A percentile compares a stretch with the other conserved stretches of the same genome.
phyloP scores from a whole-genome alignment of 768 basidiomycete genomes.

The Leccinum disarticulatum region DNA sequence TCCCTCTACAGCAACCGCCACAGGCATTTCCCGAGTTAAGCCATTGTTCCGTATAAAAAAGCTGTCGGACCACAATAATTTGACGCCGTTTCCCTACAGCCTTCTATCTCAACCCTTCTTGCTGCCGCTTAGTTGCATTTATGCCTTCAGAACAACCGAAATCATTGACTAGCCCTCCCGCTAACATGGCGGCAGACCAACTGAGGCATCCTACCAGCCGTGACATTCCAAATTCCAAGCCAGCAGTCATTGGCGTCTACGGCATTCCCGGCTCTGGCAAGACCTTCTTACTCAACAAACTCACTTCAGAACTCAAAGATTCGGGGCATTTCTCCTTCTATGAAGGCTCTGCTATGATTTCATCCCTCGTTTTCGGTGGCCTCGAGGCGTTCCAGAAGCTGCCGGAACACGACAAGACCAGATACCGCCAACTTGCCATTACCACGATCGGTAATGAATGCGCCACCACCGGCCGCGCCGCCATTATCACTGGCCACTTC shows the following conservation, averaged over 20 bases:
- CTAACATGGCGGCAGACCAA: slow-evolving; percentile 5
- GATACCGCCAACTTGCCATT: slow-evolving; percentile 14
- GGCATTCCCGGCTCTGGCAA: slow-evolving; percentile 18
- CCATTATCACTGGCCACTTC: slow-evolving; percentile 15
- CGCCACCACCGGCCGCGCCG: slow-evolving; percentile 8
- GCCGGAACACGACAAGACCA: slow-evolving; percentile 14
- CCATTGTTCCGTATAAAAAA: too few relatives aligned
- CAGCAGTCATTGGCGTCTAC: slow-evolving; percentile 12
- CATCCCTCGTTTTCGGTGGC: slow-evolving; percentile 13
- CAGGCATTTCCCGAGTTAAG: too few relatives aligned
- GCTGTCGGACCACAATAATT: too few relatives aligned
- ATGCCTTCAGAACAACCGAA: slow-evolving; percentile 9
- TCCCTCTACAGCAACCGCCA: too few relatives aligned
- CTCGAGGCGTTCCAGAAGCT: slow-evolving; percentile 15
- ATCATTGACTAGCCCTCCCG: slow-evolving; percentile 7
- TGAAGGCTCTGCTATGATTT: slow-evolving; percentile 15
- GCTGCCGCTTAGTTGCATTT: slow-evolving; percentile 1
- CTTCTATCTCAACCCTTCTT: background rate
- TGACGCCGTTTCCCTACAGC: background rate
- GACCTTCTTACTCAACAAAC: slow-evolving; percentile 15
- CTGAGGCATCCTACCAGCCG: slow-evolving; percentile 1
- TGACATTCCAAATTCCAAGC: slow-evolving; percentile 13
- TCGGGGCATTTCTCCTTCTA: slow-evolving; percentile 15
- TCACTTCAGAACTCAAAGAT: slow-evolving; percentile 11
- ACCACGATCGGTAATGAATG: slow-evolving; percentile 13